Conservation (phyloP, 2,329 filamentous ascomycete genomes). For the Chalara sp. region DNA sequence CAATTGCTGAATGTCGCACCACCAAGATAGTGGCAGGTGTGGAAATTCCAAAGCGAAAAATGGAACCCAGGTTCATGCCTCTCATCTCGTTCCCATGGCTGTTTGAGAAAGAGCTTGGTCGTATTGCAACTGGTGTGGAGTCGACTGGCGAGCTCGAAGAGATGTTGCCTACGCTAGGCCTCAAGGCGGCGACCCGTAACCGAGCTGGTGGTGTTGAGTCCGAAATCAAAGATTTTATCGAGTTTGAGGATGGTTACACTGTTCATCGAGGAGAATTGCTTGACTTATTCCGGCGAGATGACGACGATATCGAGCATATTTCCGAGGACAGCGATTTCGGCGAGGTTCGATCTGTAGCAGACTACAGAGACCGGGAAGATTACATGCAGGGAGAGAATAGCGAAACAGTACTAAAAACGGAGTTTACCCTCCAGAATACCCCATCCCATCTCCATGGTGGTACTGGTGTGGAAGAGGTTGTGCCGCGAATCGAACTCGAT, state of each 20-base stretch:
- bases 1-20: constrained; percentile 42
- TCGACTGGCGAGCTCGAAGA: constrained; percentile 16
- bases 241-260: constrained; percentile 21
- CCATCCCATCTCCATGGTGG: constrained; percentile 6
- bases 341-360: constrained; percentile 4
- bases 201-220: constrained; percentile 1
- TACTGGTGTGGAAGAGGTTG: constrained; percentile 22
- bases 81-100: constrained; percentile 94
- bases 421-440: constrained; percentile 3
- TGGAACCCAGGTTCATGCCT: constrained; percentile 53
- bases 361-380: neutral
- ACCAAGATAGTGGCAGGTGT: constrained; percentile 32
- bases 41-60: constrained; percentile 29
- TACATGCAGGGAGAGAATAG: constrained; percentile 4
- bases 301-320: constrained; percentile 7
- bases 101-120: constrained; percentile 65
- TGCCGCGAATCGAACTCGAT: constrained; percentile 16
- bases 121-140: constrained; percentile 48
- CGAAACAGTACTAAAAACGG: constrained; percentile 11
- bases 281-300: constrained; percentile 22
- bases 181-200: constrained; percentile 11
- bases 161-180: constrained; percentile 10
- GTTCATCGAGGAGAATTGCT: constrained; percentile 27
- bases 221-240: constrained; percentile 21
- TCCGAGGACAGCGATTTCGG: constrained; percentile 11